Evolutionary conservation across 176 grass and related monocot genomes (phyloP), one percentile per base, ranked within the genome.

Genomic region (Olyra latifolia): DNA sequence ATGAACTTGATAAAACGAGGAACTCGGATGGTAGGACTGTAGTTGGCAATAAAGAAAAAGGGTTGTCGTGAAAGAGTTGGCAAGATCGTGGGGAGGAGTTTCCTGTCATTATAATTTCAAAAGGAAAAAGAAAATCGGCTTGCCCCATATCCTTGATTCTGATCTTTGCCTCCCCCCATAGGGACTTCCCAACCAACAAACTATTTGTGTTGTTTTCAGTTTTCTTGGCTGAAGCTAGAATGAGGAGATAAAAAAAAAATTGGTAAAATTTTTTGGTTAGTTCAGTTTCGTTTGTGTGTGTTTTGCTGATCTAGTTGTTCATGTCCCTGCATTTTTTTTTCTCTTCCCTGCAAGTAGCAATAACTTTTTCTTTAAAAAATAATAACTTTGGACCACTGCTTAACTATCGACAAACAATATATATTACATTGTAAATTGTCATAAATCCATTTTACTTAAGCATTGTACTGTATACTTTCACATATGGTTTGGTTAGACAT

Each of bases 21-120:
- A 62, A 72, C 65, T 57, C n/a, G 56, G 80, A 57, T 76, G 77
- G 82, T 71, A 80, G 87, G 76, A 80, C 45, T 69, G 54, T 77
- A 71, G 82, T 85, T 66, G 65, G 82, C 63, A 77, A 58, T 77
- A 63, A 81, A 77, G 3, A 76, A 80, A 14, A 0, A 44, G 58
- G 23, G 43, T 85, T 64, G 64, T 89, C 20, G 71, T 74, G 82
- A 39, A 76, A 63, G 70, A 85, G 77, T 76, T 81, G 78, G 87
- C 82, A 48, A 76, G 82, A 89, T 89, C 87, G 87, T 89, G 87
- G 56, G 65, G 82, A 85, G 57, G 87, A 81, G 77, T 85, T 85
- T 59, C 66, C 19, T 41, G 64, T 25, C 82, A 85, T 85, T 71
- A 76, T 80, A 75, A 54, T 84, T 69, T 63, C 76, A 55, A n/a